Evolutionary conservation across 1,284 basidiomycete genomes (phyloP), one percentile per base, ranked within the genome.

Genomic region (Takashimella tepidaria): DNA sequence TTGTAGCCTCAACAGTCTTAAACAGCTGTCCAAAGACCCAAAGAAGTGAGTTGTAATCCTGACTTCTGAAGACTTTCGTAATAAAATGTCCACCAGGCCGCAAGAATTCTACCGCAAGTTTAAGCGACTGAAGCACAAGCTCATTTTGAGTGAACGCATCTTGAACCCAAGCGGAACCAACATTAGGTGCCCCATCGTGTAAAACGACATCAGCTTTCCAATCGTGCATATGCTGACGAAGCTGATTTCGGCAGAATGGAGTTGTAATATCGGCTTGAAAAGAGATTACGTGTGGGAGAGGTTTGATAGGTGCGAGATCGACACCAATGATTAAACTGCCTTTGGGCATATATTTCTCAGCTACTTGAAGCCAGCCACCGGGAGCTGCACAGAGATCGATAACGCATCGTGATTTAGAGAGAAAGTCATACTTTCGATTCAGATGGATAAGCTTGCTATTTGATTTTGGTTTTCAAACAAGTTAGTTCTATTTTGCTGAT

Each of bases 151-250:
- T 86, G 79, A 95, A 99, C 1, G 96, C 96, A 77, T 99, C 96
- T 75, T 99, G 96, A 56, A 98, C 84, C 96, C 96, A 99, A 12
- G 96, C 96, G 23, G 92, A 90, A 81, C 96, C 96, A 75, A 99
- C 96, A 74, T 99, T 99, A 42, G 96, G 96, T 42, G 96, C 96
- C 81, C 96, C 96, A 77, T 99, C 96, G 76, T 99, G 96, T 52
- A 99, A 83, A n/a, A 99, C 93, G 52, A 98, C 84, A 73, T 99
- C 96, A n/a, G 96, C 96, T 77, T 93, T 96, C 95, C 96, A 98
- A 75, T 98, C 93, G 76, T 98, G 98, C 60, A 98, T 79, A 75
- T 97, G 91, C 41, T 79, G 79, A 47, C 90, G 85, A 51, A 99
- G 84, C 60, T 88, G 83, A 69, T 89, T 86, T 53, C 96, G 85